phyloP scores from a whole-genome alignment of 2,329 filamentous ascomycete species.

The Ceratocystis ficicola region DNA sequence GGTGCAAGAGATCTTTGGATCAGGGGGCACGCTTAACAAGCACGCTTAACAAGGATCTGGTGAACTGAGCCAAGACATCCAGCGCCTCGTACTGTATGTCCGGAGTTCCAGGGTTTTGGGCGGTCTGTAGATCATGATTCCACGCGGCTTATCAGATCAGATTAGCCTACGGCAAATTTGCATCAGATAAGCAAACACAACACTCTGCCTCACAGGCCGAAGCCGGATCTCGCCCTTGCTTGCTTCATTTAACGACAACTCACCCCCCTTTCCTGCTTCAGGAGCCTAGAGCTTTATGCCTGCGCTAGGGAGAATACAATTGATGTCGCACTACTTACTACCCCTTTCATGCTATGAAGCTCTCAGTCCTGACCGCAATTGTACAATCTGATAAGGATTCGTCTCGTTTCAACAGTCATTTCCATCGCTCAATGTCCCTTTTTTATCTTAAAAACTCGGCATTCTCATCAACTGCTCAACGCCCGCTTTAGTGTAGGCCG shows the following conservation, averaged over 20 bases:
- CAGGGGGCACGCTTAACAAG: neutral
- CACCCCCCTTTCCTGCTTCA: neutral
- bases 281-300: neutral
- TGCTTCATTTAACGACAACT: neutral
- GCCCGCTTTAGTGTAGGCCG: neutral
- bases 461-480: neutral
- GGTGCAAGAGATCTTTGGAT: neutral
- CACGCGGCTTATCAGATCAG: neutral
- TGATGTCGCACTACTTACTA: neutral
- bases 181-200: neutral
- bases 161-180: neutral
- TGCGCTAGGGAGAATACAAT: neutral
- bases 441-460: neutral
- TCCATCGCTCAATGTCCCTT: neutral
- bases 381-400: neutral
- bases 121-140: slow-evolving; percentile 1
- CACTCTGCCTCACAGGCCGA: neutral
- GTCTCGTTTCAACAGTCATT: neutral
- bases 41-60: neutral
- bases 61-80: neutral
- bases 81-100: neutral
- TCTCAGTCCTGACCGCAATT: neutral
- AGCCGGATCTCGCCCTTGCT: neutral
- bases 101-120: neutral
- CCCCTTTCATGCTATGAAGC: neutral